These are phyloP conservation scores for Termitomyces sp. DNA, from an alignment of 768 basidiomycete genomes.

Conservation along the genomic window DNA sequence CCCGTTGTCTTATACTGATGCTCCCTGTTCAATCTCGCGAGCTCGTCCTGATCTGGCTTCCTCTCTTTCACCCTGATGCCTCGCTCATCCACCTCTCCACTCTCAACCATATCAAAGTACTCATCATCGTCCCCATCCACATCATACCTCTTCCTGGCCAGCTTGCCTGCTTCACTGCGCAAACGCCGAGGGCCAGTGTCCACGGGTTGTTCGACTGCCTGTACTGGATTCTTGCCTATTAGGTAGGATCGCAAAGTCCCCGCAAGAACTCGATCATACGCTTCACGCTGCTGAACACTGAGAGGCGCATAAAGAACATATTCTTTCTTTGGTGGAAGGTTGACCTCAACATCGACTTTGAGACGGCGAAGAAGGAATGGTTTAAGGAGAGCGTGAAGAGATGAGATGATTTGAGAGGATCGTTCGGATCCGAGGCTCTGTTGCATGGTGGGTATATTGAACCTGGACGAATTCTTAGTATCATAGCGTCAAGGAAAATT, in stretches of 20 bases:
- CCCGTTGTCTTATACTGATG: slow-evolving; percentile 58
- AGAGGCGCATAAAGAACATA: slow-evolving; percentile 93
- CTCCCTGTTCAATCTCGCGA: slow-evolving; percentile 53
- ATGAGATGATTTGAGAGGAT: slow-evolving; percentile 64
- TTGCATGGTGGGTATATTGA: slow-evolving; percentile 67
- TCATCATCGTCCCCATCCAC: slow-evolving; percentile 62
- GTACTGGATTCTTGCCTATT: slow-evolving; percentile 30
- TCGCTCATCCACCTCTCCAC: slow-evolving; percentile 37
- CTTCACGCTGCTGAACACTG: slow-evolving; percentile 74
- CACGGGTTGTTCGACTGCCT: slow-evolving; percentile 17
- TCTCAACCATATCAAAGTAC: slow-evolving; percentile 61
- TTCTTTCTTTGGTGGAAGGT: slow-evolving; percentile 88
- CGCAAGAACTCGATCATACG: slow-evolving; percentile 78
- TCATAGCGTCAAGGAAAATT: neutral
- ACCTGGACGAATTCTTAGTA: slow-evolving; percentile 37
- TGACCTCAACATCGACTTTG: slow-evolving; percentile 80
- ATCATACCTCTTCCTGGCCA: slow-evolving; percentile 43
- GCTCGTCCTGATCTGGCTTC: slow-evolving; percentile 32
- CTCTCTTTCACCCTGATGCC: slow-evolving; percentile 23
- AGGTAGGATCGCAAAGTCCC: slow-evolving; percentile 70
- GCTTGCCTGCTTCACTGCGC: slow-evolving; percentile 30
- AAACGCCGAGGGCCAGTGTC: slow-evolving; percentile 25
- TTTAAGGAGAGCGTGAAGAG: slow-evolving; percentile 87
- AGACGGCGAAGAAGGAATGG: slow-evolving; percentile 92
- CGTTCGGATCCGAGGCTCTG: slow-evolving; percentile 53